Percentiles rank a stretch among this genome's conserved stretches.
Conservation (phyloP, 2,329 filamentous ascomycete genomes). For the Thielaviopsis ethacetica region DNA sequence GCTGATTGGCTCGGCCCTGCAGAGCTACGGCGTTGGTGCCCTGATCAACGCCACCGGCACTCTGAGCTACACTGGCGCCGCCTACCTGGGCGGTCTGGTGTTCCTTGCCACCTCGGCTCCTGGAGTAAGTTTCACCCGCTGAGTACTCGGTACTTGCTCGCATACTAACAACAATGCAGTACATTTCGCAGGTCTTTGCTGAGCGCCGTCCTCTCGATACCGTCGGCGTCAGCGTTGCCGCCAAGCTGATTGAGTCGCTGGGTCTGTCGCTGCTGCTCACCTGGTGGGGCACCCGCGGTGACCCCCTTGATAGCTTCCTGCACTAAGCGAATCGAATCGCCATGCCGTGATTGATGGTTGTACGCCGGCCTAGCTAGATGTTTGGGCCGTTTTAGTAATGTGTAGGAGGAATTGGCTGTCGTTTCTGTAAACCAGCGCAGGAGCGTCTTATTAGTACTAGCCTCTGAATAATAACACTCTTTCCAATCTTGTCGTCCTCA, state of each 20-base stretch:
- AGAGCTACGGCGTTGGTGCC: slow-evolving; percentile 79
- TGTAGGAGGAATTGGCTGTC: not conserved
- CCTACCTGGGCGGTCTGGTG: slow-evolving; percentile 80
- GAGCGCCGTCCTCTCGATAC: slow-evolving; percentile 89
- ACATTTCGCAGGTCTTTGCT: slow-evolving; percentile 70
- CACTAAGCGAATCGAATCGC: slow-evolving; percentile 3
- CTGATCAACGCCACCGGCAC: slow-evolving; percentile 91
- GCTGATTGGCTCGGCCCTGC: slow-evolving; percentile 71
- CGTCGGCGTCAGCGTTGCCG: slow-evolving; percentile 67
- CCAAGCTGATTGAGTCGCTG: slow-evolving; percentile 82
- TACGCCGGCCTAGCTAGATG: not conserved
- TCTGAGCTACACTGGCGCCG: slow-evolving; percentile 89
- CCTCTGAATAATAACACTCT: not conserved
- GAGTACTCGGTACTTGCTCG: not conserved
- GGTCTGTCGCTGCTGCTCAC: slow-evolving; percentile 84
- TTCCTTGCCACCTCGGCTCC: slow-evolving; percentile 85
- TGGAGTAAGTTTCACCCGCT: slow-evolving; percentile 40
- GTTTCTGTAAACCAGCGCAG: not conserved
- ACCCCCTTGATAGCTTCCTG: slow-evolving; percentile 55
- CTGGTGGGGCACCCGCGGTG: slow-evolving; percentile 94
- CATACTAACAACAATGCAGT: slow-evolving; percentile 30
- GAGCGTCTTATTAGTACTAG: not conserved
- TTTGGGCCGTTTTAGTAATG: not conserved
- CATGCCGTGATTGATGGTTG: not conserved
- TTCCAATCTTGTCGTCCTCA: not conserved